phyloP scores from a whole-genome alignment of 2,329 filamentous ascomycete genomes.

The Trichoderma sp. region DNA sequence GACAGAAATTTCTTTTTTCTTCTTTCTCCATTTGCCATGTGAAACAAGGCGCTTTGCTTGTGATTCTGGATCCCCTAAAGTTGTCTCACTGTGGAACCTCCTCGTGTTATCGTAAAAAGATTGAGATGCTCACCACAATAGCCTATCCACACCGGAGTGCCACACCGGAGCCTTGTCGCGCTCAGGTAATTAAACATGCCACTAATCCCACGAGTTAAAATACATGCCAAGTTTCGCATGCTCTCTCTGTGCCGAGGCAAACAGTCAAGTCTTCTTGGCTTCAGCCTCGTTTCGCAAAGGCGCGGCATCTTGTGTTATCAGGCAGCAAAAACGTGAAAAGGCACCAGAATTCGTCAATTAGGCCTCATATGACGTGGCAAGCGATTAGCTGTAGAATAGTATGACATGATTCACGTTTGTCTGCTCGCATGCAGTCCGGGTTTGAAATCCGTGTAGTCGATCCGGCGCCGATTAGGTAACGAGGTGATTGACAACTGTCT shows the following conservation, averaged over 20 bases:
- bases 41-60: neutral
- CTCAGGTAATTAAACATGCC: neutral
- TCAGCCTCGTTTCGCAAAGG: neutral
- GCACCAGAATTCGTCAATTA: neutral
- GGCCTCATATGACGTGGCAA: neutral
- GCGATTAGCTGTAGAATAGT: neutral
- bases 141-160: neutral
- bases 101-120: neutral
- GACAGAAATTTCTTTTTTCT: no score
- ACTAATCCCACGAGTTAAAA: neutral
- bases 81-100: neutral
- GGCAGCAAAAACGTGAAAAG: neutral
- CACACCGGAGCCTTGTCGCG: neutral
- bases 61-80: neutral
- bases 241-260: neutral
- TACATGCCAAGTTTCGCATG: neutral
- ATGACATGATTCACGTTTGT: neutral
- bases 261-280: neutral
- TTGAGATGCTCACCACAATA: neutral
- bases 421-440: neutral
- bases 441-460: neutral
- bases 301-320: neutral
- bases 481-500: neutral
- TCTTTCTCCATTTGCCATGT: neutral
- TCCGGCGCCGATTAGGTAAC: neutral